Evolutionary conservation across 768 basidiomycete species (phyloP).

Genomic region (Phanerochaete carnosa): DNA sequence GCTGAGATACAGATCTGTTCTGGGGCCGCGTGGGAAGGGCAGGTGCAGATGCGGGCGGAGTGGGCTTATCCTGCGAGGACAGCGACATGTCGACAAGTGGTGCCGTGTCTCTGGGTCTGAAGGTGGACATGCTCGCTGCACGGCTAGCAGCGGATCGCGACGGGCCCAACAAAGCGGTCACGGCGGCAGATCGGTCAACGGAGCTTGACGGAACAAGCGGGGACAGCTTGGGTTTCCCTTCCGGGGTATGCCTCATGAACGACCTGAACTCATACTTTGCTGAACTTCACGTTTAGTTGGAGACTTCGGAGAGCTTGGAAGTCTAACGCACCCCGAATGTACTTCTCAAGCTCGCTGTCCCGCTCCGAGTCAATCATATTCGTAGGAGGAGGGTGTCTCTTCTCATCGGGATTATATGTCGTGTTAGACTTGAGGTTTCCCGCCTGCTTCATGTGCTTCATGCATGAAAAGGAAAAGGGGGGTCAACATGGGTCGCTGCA

Average conservation of each 20-base stretch:
- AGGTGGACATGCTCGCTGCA: conserved; percentile 11
- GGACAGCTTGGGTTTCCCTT: conserved; percentile 19
- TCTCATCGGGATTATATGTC: conserved; percentile 80
- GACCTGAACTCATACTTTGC: conserved; percentile 80
- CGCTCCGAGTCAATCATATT: conserved; percentile 75
- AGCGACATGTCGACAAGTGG: conserved; percentile 6
- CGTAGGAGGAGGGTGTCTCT: conserved; percentile 77
- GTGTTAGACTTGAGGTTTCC: conserved; percentile 84
- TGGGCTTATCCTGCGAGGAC: not conserved
- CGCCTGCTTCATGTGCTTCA: conserved; percentile 70
- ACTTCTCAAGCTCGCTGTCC: conserved; percentile 89
- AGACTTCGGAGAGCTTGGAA: not conserved
- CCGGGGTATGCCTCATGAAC: conserved; percentile 52
- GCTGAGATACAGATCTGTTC: not conserved
- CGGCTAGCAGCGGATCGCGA: conserved; percentile 25
- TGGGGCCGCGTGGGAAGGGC: not conserved
- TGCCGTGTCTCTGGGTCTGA: not conserved
- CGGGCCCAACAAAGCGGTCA: conserved; percentile 27
- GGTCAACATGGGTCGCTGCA: conserved; percentile 11
- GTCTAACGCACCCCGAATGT: conserved; percentile 68
- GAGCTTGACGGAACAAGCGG: conserved; percentile 29
- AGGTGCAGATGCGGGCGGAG: conserved; percentile 13
- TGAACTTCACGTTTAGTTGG: conserved; percentile 21
- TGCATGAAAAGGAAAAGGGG: conserved; percentile 6
- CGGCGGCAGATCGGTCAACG: conserved; percentile 24